Evolutionary conservation across 2,329 filamentous ascomycete genomes (phyloP), one percentile per base, ranked within the genome.

Genomic region (Trichoderma semiorbis): DNA sequence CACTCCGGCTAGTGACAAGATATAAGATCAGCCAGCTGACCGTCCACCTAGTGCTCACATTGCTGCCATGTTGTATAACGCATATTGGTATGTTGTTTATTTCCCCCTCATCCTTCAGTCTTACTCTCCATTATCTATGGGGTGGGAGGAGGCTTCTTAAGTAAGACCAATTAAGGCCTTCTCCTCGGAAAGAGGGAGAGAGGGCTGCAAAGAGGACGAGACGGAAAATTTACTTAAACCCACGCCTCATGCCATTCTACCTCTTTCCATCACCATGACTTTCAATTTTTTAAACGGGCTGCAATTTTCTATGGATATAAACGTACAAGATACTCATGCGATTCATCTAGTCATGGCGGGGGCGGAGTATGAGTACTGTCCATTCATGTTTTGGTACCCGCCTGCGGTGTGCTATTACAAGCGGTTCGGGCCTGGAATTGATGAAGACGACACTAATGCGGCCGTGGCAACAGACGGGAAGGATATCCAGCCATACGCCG

Each of bases 371-470:
- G 67, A 69, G 21, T 62, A 69, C 67, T 62, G 67, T 30, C 67
- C 67, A 18, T 69, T 69, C 21, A 69, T 69, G 67, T 69, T 69
- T 43, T 69, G 67, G 67, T 69, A 69, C 67, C 67, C 67, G 67
- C 67, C 67, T 34, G 67, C 67, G 28, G 67, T 69, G 39, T 69
- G 67, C 57, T 69, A 69, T 21, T 62, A 62, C 67, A 61, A 69
- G 28, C 67, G 57, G 21, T 69, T 47, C 11, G 67, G 67, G 21
- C 57, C 57, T n/a, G 24, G 30, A 26, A n/a, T 12, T 24, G 65
- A 62, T 43, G 57, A 62, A 8, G 57, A 62, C 39, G 53, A 34
- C n/a, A 30, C 28, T 21, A 32, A 61, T 43, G 39, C 39, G 5
- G 65, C n/a, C 6, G 6, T n/a, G 7, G 28, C 55, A 47, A 28